Evolutionary conservation across 768 basidiomycete genomes (phyloP), one percentile per base, ranked within the genome.

Genomic region (Boletus pseudopeckii): DNA sequence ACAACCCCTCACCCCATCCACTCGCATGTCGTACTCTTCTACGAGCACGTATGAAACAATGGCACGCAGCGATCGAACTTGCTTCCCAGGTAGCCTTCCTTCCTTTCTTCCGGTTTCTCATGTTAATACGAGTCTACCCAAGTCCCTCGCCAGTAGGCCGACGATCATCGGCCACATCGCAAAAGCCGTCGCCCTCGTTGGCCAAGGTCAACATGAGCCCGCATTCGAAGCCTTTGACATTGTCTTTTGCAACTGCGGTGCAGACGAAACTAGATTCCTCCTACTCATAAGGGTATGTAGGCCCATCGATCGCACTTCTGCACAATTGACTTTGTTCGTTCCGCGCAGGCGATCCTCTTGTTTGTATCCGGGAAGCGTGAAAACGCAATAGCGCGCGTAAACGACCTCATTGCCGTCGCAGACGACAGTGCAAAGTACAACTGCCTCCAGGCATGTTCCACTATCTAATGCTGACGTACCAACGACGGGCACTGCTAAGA

Each of bases 21-120:
- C 10, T 48, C 17, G 54, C 55, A 9, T 34, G 48, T 18, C 45
- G 50, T 13, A 39, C 45, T 28, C 50, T 60, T 1, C 26, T 60
- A 30, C 48, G 20, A 5, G 30, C 33, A 17, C 48, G 18, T 15
- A n/a, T 34, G 45, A 44, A 38, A 2, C n/a, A 38, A 17, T 43
- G 37, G 51, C 1, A 39, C 1, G 2, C 13, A 7, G 59, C 59
- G 1, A 9, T 52, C 4, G 32, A 32, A 0, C 34, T 50, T 0
- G 58, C 46, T 1, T 33, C 44, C 10, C 15, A 36, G 49, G 59
- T 56, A 46, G 4, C 24, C 33, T 24, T 17, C 7, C 34, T 4
- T 36, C 8, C 5, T 14, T 36, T 47, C 10, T 6, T 20, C 5
- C 9, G 9, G 20, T 13, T 47, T 3, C 34, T 13, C 22, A 7